phyloP scores from a whole-genome alignment of 768 basidiomycete genomes.

The Clitopilus passeckerianus region DNA sequence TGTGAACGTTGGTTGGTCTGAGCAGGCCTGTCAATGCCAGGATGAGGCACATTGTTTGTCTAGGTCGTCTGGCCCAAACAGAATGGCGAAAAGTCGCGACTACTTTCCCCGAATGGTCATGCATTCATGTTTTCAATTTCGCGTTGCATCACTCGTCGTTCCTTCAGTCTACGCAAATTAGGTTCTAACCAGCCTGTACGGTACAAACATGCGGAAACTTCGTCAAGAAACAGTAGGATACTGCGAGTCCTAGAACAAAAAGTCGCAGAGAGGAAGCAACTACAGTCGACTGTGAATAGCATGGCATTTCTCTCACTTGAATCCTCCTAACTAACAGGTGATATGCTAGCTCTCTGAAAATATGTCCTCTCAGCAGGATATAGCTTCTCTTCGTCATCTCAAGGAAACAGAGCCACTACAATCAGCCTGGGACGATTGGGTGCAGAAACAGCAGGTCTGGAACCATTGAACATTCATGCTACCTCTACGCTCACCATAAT shows the following conservation, averaged over 20 bases:
- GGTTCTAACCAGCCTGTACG: not conserved
- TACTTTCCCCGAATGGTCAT: not conserved
- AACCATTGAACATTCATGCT: not conserved
- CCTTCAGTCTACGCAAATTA: not conserved
- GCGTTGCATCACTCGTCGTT: not conserved
- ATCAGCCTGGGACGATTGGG: slow-evolving; percentile 65
- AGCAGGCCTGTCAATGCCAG: not conserved
- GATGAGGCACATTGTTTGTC: slow-evolving; percentile 1
- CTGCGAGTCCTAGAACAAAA: not conserved
- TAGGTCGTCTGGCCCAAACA: not conserved
- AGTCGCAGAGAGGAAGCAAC: not conserved
- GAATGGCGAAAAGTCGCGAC: not conserved
- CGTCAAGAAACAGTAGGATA: not conserved
- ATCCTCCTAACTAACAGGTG: not conserved
- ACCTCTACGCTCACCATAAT: not conserved
- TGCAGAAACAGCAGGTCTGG: slow-evolving; percentile 50
- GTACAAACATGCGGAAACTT: not conserved
- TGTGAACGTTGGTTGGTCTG: not conserved
- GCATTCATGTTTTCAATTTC: not conserved
- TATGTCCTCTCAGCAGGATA: slow-evolving; percentile 51
- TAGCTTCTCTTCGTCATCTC: slow-evolving; percentile 51
- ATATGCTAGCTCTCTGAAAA: slow-evolving; percentile 43
- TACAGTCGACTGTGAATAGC: not conserved
- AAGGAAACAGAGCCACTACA: slow-evolving; percentile 69
- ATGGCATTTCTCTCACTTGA: not conserved